Base-by-base conservation (phyloP, 2,329 filamentous ascomycete species). In the Madurella fahalii region DNA sequence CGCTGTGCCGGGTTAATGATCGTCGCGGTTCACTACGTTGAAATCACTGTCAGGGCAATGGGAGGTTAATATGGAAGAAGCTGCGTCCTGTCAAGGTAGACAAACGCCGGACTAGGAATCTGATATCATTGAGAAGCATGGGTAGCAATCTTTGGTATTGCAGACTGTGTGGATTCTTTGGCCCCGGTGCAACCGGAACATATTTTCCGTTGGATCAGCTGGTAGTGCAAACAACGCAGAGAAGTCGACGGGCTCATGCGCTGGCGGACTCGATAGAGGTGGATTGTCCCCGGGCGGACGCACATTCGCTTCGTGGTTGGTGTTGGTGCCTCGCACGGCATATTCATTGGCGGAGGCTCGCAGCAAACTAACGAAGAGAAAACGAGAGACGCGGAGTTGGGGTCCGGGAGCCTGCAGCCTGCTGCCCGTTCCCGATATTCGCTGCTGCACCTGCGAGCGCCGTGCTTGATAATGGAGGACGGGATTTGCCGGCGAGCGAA, bases 271-370 rank as follows among this genome's bases (percentile, higher is more conserved):
- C 16, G 42, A 13, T 31, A 39, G 9, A 16, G 8, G 48, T 8
- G 11, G 34, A 9, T 15, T 15, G 34, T 37, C 13, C 31, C 30
- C 9, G 37, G 13, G 12, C 25, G 39, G 13, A 9, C 25, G 32
- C 51, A 12, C 15, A 2, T 13, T 8, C 5, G 39, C n/a, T 30
- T 39, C 44, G 13, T 50, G 37, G 54, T 46, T 40, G 46, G 20
- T 12, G 15, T 18, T 40, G 30, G 18, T 47, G 42, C 40, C 47
- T 54, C 37, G 45, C 40, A 49, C 44, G 3, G 45, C 48, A 52
- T 45, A 32, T 46, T 53, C n/a, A 56, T 57, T 20, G 56, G 41
- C 34, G 56, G 56, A 13, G 37, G 30, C n/a, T 11, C 16, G 45
- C 50, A 53, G 37, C 34, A 47, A 15, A 48, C 34, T 9, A 45